These are phyloP conservation scores for Xerocomus brunneocitrinus DNA, from an alignment of 768 basidiomycete genomes.

Conservation along the genomic window DNA sequence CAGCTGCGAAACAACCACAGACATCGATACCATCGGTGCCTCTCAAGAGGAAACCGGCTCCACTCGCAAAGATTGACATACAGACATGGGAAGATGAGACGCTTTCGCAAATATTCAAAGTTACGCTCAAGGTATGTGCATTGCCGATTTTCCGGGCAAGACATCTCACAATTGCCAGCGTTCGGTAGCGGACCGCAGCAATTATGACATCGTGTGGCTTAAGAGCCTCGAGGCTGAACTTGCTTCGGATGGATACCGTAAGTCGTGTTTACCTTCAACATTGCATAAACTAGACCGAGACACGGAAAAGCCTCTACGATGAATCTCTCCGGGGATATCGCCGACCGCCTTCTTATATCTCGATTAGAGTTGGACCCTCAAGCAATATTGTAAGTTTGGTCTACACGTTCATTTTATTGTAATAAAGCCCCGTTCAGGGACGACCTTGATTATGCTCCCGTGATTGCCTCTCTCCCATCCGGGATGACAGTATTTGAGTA, in stretches of 20 bases:
- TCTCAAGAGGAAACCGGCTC: conserved; percentile 46
- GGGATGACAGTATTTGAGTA: conserved; percentile 86
- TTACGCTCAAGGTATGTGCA: conserved; percentile 70
- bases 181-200: conserved; percentile 52
- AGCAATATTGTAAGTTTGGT: conserved; percentile 55
- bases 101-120: conserved; percentile 63
- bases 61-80: conserved; percentile 45
- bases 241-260: conserved; percentile 51
- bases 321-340: conserved; percentile 51
- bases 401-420: not conserved
- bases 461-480: conserved; percentile 71
- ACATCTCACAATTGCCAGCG: conserved; percentile 37
- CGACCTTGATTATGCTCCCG: conserved; percentile 69
- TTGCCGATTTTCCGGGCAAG: not conserved
- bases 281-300: not conserved
- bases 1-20: conserved; percentile 28
- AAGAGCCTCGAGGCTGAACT: conserved; percentile 71
- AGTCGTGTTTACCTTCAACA: not conserved
- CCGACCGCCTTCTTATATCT: conserved; percentile 79
- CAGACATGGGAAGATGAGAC: conserved; percentile 71
- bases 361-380: conserved; percentile 77
- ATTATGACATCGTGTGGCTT: conserved; percentile 77
- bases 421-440: conserved; percentile 39
- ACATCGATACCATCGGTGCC: conserved; percentile 33
- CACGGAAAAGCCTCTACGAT: conserved; percentile 32